phyloP scores from a whole-genome alignment of 192 early-diverging fungal genomes.

The Phlyctochytrium bullatum region DNA sequence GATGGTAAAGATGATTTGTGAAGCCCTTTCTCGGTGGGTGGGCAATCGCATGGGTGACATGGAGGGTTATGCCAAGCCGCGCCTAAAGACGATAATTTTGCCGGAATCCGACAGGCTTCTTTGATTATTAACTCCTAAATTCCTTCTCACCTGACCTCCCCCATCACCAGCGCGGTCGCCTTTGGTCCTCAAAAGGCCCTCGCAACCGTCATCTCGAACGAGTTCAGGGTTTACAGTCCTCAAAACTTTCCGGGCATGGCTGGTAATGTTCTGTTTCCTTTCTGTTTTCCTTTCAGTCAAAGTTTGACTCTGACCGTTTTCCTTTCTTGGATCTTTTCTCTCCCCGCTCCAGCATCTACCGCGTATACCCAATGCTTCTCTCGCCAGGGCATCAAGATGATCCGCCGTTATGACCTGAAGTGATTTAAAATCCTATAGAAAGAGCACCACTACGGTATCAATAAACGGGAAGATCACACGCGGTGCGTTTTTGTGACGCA shows the following conservation, averaged over 20 bases:
- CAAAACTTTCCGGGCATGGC: conserved; percentile 39
- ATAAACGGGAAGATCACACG: too few relatives aligned
- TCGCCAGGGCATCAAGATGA: conserved; percentile 35
- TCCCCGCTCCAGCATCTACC: conserved; percentile 34
- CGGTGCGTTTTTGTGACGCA: too few relatives aligned
- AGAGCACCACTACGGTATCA: too few relatives aligned
- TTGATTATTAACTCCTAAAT: background rate
- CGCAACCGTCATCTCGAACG: conserved; percentile 17
- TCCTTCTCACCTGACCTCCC: background rate
- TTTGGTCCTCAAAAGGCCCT: background rate
- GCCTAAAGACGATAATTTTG: too few relatives aligned
- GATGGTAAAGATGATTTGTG: too few relatives aligned
- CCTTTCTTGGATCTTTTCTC: too few relatives aligned
- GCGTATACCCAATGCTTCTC: conserved; percentile 37
- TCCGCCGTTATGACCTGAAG: background rate
- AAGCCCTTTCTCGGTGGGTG: too few relatives aligned
- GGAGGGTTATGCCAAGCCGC: too few relatives aligned
- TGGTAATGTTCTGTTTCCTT: background rate
- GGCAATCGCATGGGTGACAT: too few relatives aligned
- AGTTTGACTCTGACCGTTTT: background rate
- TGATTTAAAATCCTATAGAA: too few relatives aligned
- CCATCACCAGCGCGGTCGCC: background rate
- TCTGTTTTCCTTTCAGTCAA: background rate
- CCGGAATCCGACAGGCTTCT: too few relatives aligned
- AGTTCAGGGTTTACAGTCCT: conserved; percentile 32